phyloP scores from a whole-genome alignment of 495 filamentous ascomycete genomes.

The Penicillium ucsense region DNA sequence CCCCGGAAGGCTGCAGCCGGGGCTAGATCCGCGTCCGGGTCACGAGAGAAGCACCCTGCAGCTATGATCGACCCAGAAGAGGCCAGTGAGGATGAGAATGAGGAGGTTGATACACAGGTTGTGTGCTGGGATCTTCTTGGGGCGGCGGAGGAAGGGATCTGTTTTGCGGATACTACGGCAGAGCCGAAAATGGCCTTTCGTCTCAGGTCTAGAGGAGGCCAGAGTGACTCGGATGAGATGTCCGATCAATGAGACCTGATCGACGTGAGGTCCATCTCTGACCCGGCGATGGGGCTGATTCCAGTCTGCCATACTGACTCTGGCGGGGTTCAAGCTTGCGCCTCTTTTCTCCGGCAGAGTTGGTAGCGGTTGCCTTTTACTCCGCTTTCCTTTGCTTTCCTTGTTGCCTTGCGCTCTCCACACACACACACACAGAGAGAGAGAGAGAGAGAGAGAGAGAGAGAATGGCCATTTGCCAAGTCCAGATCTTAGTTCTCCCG shows the following conservation, averaged over 20 bases:
- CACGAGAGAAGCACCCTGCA: slow-evolving; percentile 11
- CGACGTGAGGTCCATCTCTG: no score
- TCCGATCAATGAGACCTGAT: neutral
- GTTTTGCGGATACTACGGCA: slow-evolving; percentile 38
- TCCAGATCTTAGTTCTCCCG: no score
- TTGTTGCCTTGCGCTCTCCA: no score
- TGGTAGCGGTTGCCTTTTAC: no score
- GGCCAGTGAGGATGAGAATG: slow-evolving; percentile 10
- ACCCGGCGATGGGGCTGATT: no score
- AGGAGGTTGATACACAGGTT: slow-evolving; percentile 29
- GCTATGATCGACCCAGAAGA: slow-evolving; percentile 3
- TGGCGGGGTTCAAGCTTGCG: no score
- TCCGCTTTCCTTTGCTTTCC: no score
- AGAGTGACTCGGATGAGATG: neutral
- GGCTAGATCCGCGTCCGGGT: slow-evolving; percentile 18
- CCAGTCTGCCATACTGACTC: no score
- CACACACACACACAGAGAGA: no score
- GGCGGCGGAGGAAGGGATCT: slow-evolving; percentile 35
- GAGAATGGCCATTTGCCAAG: no score
- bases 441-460: no score
- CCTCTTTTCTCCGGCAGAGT: no score
- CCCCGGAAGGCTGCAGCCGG: neutral
- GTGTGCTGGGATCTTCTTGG: slow-evolving; percentile 39
- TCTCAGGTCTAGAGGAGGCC: slow-evolving; percentile 10
- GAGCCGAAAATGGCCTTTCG: slow-evolving; percentile 36